Evolutionary conservation across 2,329 filamentous ascomycete species (phyloP), one percentile per base, ranked within the genome.

Genomic region (Paracorniculantispora psalliotae): DNA sequence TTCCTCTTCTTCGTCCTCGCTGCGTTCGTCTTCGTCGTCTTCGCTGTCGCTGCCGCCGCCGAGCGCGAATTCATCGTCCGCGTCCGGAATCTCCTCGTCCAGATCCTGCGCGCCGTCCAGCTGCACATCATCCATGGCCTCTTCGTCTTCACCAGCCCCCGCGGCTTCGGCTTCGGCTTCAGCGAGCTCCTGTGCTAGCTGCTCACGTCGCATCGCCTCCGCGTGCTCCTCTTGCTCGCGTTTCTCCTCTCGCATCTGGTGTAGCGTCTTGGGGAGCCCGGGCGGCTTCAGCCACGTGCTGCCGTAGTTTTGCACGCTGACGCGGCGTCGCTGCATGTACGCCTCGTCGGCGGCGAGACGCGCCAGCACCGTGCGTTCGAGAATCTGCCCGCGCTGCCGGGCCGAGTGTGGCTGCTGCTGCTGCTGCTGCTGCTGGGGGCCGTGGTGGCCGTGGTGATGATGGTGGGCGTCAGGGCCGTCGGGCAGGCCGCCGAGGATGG

Each of bases 261-360:
- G 88, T 61, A 96, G 84, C 1, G 93, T 96, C 79, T 97, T 99
- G 59, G 85, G 73, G 58, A 96, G 82, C 8, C 93, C 94, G 0
- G 91, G 92, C 0, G 94, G 94, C 60, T 89, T 90, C 59, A 99
- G 87, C 94, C 94, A 99, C 47, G 83, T 84, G 64, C 87, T 89
- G 61, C 94, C 94, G 69, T 96, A 97, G 67, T 92, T 90, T 50
- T 89, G 84, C 30, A 97, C 88, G 64, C 93, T 91, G 50, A 84
- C 76, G 68, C 92, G 91, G 49, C 93, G 90, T 9, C 88, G 82
- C 57, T 87, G 83, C 63, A 96, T 81, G 60, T 86, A 82, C 61
- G 86, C 82, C 75, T 97, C 94, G 70, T 97, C 93, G 44, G 84
- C 77, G 26, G 83, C 80, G 12, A 96, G 83, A 2, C 87, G 80